Conservation (phyloP, 345 rosid genomes). For the Alliaria petiolata region DNA sequence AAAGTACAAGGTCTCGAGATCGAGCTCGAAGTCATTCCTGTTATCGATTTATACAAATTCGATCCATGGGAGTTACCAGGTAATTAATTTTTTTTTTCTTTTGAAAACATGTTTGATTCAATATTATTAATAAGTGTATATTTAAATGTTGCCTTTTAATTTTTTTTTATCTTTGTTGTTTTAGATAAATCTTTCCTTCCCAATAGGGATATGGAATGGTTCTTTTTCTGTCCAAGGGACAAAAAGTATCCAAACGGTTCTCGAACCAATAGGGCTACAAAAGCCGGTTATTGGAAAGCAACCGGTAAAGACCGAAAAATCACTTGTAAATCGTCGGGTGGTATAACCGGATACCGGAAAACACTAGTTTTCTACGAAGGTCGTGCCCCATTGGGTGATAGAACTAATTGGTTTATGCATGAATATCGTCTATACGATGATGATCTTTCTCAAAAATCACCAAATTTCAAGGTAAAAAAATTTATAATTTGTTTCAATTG, state of each 20-base stretch:
- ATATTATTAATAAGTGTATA: background rate
- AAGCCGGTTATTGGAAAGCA: constrained; percentile 35
- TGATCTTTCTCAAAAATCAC: constrained; percentile 41
- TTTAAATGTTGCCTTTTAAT: background rate
- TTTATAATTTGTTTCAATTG: background rate
- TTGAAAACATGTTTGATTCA: background rate
- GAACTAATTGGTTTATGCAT: constrained; percentile 33
- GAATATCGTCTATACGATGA: constrained; percentile 28
- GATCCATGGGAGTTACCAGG: constrained; percentile 99
- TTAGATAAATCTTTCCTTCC: constrained; percentile 87
- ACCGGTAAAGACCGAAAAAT: constrained; percentile 34
- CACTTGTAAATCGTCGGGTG: constrained; percentile 31
- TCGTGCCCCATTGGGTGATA: constrained; percentile 27
- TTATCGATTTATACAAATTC: constrained; percentile 75
- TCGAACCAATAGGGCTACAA: constrained; percentile 32
- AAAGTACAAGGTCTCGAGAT: constrained; percentile 63
- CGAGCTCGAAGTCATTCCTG: constrained; percentile 88
- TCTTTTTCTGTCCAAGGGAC: constrained; percentile 32
- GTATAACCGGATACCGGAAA: constrained; percentile 20
- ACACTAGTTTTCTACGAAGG: constrained; percentile 33
- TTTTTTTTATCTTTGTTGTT: background rate
- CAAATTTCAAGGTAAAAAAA: constrained; percentile 44
- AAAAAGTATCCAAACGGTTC: constrained; percentile 29
- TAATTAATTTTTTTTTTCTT: constrained; percentile 29
- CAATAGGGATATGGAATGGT: constrained; percentile 70